These are phyloP conservation scores for Astrocystis sublimbata DNA, from an alignment of 495 filamentous ascomycete species.

Conservation along the genomic window DNA sequence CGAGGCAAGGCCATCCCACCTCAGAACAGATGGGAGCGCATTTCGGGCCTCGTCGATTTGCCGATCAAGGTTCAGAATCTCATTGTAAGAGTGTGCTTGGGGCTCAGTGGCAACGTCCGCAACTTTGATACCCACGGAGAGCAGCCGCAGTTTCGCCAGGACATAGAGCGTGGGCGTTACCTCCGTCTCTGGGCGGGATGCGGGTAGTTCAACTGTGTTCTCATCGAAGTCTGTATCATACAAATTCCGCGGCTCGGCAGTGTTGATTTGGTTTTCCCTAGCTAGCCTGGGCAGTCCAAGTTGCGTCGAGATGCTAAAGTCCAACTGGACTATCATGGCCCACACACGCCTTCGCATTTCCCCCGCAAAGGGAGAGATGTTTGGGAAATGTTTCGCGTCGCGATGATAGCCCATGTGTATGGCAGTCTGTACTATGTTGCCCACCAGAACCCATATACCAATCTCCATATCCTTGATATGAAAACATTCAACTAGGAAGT, in stretches of 20 bases:
- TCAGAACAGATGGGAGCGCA: background rate
- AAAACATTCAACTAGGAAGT: conserved; percentile 33
- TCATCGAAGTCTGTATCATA: conserved; percentile 47
- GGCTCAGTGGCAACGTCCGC: too few relatives aligned
- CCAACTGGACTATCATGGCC: conserved; percentile 38
- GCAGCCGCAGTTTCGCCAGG: conserved; percentile 41
- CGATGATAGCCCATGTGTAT: conserved; percentile 60
- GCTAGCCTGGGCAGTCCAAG: conserved; percentile 43
- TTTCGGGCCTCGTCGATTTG: background rate
- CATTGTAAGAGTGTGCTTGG: conserved; percentile 15
- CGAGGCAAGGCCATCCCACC: background rate
- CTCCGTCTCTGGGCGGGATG: conserved; percentile 37
- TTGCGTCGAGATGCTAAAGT: conserved; percentile 35
- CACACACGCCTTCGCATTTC: conserved; percentile 41
- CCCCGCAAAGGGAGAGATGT: conserved; percentile 43
- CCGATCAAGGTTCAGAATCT: background rate
- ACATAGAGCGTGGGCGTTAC: conserved; percentile 40
- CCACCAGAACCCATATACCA: conserved; percentile 34
- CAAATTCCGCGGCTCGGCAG: conserved; percentile 45
- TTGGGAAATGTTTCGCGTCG: conserved; percentile 52
- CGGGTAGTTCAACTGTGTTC: conserved; percentile 32
- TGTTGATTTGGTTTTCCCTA: conserved; percentile 37
- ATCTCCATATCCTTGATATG: conserved; percentile 32
- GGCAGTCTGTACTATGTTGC: conserved; percentile 42
- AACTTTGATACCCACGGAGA: background rate